A percentile compares a stretch with the other conserved stretches of the same genome.
These are phyloP conservation scores for Aspergillus latus DNA, from an alignment of 2,329 filamentous ascomycete genomes.

Conservation along the genomic window DNA sequence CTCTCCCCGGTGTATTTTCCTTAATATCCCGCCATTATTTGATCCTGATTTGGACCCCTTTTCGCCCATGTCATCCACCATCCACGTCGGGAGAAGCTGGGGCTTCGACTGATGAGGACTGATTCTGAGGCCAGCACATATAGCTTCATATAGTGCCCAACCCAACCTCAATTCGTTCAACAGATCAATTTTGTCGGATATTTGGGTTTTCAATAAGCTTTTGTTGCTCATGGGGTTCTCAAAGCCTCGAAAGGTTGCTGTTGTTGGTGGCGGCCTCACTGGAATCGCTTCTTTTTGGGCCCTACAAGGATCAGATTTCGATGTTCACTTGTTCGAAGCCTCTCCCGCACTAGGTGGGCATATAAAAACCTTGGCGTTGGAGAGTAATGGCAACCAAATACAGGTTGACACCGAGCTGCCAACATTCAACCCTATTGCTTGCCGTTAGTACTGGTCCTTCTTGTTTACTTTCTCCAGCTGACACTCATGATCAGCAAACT, in stretches of 20 bases:
- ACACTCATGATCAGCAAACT: conserved; percentile 63
- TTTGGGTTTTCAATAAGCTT: background rate
- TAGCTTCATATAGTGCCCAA: background rate
- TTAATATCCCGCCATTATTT: background rate
- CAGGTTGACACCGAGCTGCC: conserved; percentile 68
- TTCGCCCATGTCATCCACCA: background rate
- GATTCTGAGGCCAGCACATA: background rate
- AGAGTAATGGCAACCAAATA: conserved; percentile 62
- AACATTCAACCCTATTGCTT: conserved; percentile 79
- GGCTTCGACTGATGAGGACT: background rate
- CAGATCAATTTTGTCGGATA: conserved; percentile 1
- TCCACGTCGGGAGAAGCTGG: background rate
- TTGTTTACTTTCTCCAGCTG: conserved; percentile 14
- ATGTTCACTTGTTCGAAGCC: conserved; percentile 82
- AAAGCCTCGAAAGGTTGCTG: conserved; percentile 70
- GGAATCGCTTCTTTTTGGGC: conserved; percentile 81
- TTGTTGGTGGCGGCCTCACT: conserved; percentile 77
- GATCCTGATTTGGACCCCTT: background rate
- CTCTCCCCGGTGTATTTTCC: background rate
- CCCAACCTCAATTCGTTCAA: background rate
- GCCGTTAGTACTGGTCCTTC: conserved; percentile 60
- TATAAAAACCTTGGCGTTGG: conserved; percentile 74
- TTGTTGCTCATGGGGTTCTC: conserved; percentile 16
- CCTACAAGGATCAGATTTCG: conserved; percentile 72
- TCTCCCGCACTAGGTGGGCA: conserved; percentile 73